Base-by-base conservation (phyloP, 495 filamentous ascomycete species). In the Talaromyces ruber region DNA sequence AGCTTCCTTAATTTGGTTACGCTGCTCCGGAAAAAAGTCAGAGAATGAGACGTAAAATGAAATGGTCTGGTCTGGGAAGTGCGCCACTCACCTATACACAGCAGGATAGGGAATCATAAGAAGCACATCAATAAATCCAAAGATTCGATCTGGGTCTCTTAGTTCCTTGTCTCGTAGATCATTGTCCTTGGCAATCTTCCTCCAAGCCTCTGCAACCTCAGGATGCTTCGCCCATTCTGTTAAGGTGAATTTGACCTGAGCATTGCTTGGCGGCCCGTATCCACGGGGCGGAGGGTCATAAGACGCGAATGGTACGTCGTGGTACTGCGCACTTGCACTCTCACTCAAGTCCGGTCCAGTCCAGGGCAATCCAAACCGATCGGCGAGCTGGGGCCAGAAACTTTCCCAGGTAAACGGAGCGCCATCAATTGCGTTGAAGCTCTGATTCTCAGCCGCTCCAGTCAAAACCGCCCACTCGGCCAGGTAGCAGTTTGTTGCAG, bases 401-500 rank as follows among this genome's bases (percentile, higher is more conserved):
- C 70, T 61, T 6, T 72, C 74, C 72, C 76, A 80, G 4, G 71
- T 73, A 39, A 81, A 79, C 8, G 69, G 62, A 43, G 64, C 66
- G 14, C 72, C 72, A 62, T 84, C 78, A 14, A 68, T 62, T 21
- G 74, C 69, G 64, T 82, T 82, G 65, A 83, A 78, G 21, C 70
- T 73, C 64, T 82, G 64, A 29, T 79, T 72, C 56, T 60, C 69
- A 4, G 74, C 71, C 1, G 53, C 58, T 0, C 61, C 66, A 0
- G 66, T 72, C 47, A 84, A 66, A 12, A 74, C 80, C 0, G 74
- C 70, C 81, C 80, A 86, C 67, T 84, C 81, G 34, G 72, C 73
- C 54, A 81, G 71, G 59, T 79, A 80, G 3, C 70, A 76, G 55
- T 80, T 80, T 59, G 82, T 62, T 66, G 67, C 63, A 1, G 72